phyloP scores from a whole-genome alignment of 108 stramenopile genomes.

The Thalassiosira profunda region DNA sequence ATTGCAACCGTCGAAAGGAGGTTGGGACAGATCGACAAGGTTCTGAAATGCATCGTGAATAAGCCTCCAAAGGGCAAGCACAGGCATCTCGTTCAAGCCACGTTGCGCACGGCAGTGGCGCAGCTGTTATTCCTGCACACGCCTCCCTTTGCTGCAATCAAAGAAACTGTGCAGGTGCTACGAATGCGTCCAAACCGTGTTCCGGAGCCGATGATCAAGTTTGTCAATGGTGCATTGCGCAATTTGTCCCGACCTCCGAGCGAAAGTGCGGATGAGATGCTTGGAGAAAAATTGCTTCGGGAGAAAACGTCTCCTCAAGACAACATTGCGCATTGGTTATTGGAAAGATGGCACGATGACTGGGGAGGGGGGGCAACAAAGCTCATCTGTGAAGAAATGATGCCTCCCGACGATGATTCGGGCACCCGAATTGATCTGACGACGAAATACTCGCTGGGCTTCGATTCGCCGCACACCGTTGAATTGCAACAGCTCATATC shows the following conservation, averaged over 20 bases:
- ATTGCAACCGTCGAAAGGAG: constrained; percentile 76
- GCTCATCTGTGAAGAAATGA: constrained; percentile 59
- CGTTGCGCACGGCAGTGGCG: constrained; percentile 68
- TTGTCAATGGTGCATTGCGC: constrained; percentile 84
- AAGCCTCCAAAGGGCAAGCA: constrained; percentile 49
- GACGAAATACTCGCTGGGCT: constrained; percentile 42
- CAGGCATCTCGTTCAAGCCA: constrained; percentile 46
- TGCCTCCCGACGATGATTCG: constrained; percentile 41
- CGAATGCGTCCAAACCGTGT: constrained; percentile 37
- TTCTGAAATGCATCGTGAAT: constrained; percentile 39
- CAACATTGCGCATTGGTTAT: constrained; percentile 71
- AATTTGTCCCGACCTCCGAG: constrained; percentile 41
- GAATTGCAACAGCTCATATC: constrained; percentile 28
- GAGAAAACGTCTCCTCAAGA: constrained; percentile 51
- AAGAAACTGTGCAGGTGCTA: constrained; percentile 81
- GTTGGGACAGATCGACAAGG: constrained; percentile 74
- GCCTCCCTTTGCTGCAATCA: constrained; percentile 69
- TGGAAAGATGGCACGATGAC: constrained; percentile 50
- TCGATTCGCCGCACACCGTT: constrained; percentile 5
- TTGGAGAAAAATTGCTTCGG: constrained; percentile 30
- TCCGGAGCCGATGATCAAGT: constrained; percentile 72
- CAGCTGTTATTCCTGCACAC: constrained; percentile 75
- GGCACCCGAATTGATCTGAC: constrained; percentile 61
- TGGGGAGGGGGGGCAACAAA: constrained; percentile 65
- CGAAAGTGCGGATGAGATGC: constrained; percentile 29